phyloP scores from a whole-genome alignment of 1,139 yeast genomes.

The Ogataea hybrid region DNA sequence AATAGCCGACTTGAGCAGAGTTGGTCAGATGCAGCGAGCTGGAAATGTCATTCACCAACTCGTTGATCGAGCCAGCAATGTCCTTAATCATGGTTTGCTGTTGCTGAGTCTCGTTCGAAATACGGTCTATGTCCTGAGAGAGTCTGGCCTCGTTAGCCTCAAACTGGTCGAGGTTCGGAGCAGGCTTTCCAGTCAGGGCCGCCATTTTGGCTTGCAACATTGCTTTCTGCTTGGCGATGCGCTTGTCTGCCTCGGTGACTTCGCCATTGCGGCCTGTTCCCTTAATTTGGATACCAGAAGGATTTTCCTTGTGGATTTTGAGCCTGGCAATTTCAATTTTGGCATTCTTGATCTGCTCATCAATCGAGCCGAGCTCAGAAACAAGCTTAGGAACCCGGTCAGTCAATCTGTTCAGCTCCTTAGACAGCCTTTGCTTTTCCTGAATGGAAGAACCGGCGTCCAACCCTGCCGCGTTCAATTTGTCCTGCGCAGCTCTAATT shows the following conservation, averaged over 20 bases:
- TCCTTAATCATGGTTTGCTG: slow-evolving; percentile 64
- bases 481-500: slow-evolving; percentile 53
- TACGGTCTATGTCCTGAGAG: slow-evolving; percentile 52
- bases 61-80: slow-evolving; percentile 70
- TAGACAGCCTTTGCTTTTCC: slow-evolving; percentile 43
- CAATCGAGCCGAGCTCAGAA: slow-evolving; percentile 57
- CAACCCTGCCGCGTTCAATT: slow-evolving; percentile 29
- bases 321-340: slow-evolving; percentile 63
- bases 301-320: slow-evolving; percentile 58
- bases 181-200: slow-evolving; percentile 76
- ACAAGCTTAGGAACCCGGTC: slow-evolving; percentile 71
- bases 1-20: slow-evolving; percentile 52
- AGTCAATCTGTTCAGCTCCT: slow-evolving; percentile 53
- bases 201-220: slow-evolving; percentile 83
- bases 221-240: slow-evolving; percentile 77
- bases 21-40: slow-evolving; percentile 43
- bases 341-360: slow-evolving; percentile 64
- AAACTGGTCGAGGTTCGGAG: slow-evolving; percentile 44
- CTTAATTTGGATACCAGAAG: slow-evolving; percentile 58
- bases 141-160: slow-evolving; percentile 57
- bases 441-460: slow-evolving; percentile 26
- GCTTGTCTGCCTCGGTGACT: slow-evolving; percentile 75
- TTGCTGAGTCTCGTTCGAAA: slow-evolving; percentile 53
- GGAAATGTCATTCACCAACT: slow-evolving; percentile 63
- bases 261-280: slow-evolving; percentile 89